Base-by-base conservation (phyloP, 331 rosid species). In the Cydonia oblonga region DNA sequence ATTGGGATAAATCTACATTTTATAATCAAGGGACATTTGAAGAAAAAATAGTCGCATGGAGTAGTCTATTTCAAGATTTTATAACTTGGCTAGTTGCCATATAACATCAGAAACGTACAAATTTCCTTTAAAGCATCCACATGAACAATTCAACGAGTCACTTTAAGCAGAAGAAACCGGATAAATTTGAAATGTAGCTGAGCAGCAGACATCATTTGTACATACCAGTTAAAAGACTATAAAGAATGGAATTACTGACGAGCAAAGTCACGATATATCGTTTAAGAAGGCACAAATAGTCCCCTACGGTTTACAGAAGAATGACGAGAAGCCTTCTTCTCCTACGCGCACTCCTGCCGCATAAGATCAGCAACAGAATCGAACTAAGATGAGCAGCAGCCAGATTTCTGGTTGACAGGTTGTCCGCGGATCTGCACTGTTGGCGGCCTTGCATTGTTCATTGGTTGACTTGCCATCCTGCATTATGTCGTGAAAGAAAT, bases 401-500 rank as follows among this genome's bases (percentile, higher is more conserved):
- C 87, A 70, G 87, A 80, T 56, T 82, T 85, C 85, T 85, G 87
- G 83, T 80, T 85, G 10, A 85, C 87, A 0, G 89, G 87, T 61
- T 85, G 85, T 56, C 89, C 89, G 42, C 76, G 81, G 33, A 85
- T 76, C 77, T 85, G 87, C 73, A 85, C 89, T 4, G 87, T 82
- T 7, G 89, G 81, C 20, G 87, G 87, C 81, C 77, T 85, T 7
- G 76, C 85, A 11, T 85, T 82, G 81, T 75, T 85, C 44, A 70
- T 66, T 22, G 89, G 89, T 56, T 82, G 89, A 77, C 81, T 82
- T 25, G 89, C 87, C 89, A 85, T 85, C 80, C 89, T 85, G 81
- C 61, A 79, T 19, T 15, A 26, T 9, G 62, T 10, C 5, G 18
- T 40, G 22, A 61, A 64, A 26, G 42, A 20, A 68, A 69, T 35